Conservation (phyloP, 176 grass and related monocot species). For the Triticum timopheevii region DNA sequence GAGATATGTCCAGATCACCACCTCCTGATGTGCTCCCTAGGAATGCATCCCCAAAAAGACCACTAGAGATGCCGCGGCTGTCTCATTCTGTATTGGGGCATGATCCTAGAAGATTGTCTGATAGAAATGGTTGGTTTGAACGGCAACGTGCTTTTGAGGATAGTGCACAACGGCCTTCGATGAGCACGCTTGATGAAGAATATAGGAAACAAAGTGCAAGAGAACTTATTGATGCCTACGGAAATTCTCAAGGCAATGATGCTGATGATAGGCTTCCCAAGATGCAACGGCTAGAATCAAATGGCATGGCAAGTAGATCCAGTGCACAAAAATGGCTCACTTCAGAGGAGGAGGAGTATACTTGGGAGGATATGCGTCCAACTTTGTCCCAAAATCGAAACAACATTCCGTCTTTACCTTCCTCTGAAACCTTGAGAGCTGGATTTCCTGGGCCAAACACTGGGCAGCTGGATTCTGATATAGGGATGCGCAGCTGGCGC, state of each 20-base stretch:
- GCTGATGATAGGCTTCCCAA: constrained; percentile 66
- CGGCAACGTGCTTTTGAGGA: constrained; percentile 37
- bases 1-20: constrained; percentile 69
- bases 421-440: constrained; percentile 29
- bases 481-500: constrained; percentile 54
- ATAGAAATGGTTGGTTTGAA: constrained; percentile 50
- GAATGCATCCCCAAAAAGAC: constrained; percentile 45
- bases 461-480: constrained; percentile 52
- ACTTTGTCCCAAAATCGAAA: constrained; percentile 78
- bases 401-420: constrained; percentile 35
- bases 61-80: constrained; percentile 39
- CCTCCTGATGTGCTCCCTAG: constrained; percentile 52
- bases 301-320: constrained; percentile 47
- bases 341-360: constrained; percentile 92
- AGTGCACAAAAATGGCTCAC: constrained; percentile 69
- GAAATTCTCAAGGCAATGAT: constrained; percentile 72
- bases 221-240: constrained; percentile 97
- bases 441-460: constrained; percentile 54
- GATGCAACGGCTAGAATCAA: constrained; percentile 67
- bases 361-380: constrained; percentile 97
- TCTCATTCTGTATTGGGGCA: constrained; percentile 53
- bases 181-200: constrained; percentile 60
- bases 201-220: constrained; percentile 69
- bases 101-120: constrained; percentile 46
- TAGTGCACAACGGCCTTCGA: constrained; percentile 24